Evolutionary conservation across 1,284 basidiomycete species (phyloP), one percentile per base, ranked within the genome.

Genomic region (Pisolithus thermaeus): DNA sequence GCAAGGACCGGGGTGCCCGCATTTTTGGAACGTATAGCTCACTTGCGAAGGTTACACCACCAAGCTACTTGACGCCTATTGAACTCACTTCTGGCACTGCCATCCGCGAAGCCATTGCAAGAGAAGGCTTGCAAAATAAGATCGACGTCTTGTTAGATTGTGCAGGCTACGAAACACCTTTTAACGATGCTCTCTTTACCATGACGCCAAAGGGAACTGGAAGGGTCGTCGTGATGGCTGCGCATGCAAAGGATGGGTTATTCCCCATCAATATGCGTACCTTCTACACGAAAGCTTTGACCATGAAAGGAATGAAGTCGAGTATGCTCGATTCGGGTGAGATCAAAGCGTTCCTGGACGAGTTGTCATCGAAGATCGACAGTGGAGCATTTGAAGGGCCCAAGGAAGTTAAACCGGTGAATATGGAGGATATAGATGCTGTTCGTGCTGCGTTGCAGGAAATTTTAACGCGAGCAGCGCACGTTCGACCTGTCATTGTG

Each of bases 11-110:
- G 16, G 65, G 67, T 2, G 66, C 66, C 2, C 64, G 57, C 16
- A 45, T 70, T 18, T 70, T 70, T 9, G 65, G 67, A 4, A 70
- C 67, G 9, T 70, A 69, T 23, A 68, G 63, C 14, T 67, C 67
- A 4, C 61, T 68, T 36, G 54, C 57, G 1, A 56, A 56, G 14
- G 58, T 27, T 9, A 49, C 44, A 0, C 61, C 61, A 14, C 62
- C 62, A 11, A 23, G 59, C 1, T 67, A 66, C 45, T 6, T 67
- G 42, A 67, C 57, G 3, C 68, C 65, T 0, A 69, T 67, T 43
- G 66, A 58, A 38, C 66, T 70, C 48, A 50, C 61, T 4, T 68
- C 65, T 14, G 43, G 54, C 28, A 67, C 52, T 0, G 61, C 64
- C 27, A 70, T 68, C 28, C 61, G 67, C 9, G 59, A 65, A 4